These are phyloP conservation scores for Lentinula raphanica DNA, from an alignment of 768 basidiomycete species.

Conservation along the genomic window DNA sequence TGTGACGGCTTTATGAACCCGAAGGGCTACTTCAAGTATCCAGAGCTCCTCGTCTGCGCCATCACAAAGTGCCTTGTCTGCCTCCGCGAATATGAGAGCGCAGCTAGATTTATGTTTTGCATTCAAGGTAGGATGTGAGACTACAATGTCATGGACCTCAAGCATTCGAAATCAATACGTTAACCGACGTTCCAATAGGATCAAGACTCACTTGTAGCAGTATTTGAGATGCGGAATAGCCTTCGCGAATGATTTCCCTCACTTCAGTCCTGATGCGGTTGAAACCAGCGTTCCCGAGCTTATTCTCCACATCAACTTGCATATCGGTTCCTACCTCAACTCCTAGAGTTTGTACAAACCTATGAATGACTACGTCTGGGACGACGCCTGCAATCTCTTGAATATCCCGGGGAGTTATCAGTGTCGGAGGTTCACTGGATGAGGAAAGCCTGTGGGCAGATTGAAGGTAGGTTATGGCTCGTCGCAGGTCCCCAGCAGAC, in stretches of 20 bases:
- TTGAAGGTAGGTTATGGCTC: constrained; percentile 96
- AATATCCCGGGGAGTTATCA: constrained; percentile 73
- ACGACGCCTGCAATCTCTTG: constrained; percentile 98
- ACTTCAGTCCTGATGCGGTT: constrained; percentile 66
- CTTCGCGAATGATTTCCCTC: constrained; percentile 73
- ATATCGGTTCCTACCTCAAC: constrained; percentile 54
- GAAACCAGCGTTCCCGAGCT: constrained; percentile 41
- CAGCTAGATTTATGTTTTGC: constrained; percentile 77
- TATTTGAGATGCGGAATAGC: constrained; percentile 89
- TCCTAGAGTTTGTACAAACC: constrained; percentile 68
- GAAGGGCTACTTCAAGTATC: constrained; percentile 83
- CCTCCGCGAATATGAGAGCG: constrained; percentile 85
- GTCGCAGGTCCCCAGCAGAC: constrained; percentile 89
- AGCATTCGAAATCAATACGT: constrained; percentile 10
- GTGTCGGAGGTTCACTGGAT: constrained; percentile 64
- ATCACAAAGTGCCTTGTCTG: constrained; percentile 93
- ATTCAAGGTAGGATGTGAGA: constrained; percentile 76
- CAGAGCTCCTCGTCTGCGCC: constrained; percentile 97
- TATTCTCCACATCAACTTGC: constrained; percentile 36
- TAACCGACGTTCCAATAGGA: neutral
- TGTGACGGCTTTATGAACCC: constrained; percentile 58
- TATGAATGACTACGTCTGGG: constrained; percentile 64
- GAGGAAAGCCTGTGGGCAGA: constrained; percentile 86
- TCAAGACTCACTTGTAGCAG: constrained; percentile 66
- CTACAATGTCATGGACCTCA: constrained; percentile 86